Evolutionary conservation across 495 filamentous ascomycete genomes (phyloP).

Genomic region (Penicillium fimorum): DNA sequence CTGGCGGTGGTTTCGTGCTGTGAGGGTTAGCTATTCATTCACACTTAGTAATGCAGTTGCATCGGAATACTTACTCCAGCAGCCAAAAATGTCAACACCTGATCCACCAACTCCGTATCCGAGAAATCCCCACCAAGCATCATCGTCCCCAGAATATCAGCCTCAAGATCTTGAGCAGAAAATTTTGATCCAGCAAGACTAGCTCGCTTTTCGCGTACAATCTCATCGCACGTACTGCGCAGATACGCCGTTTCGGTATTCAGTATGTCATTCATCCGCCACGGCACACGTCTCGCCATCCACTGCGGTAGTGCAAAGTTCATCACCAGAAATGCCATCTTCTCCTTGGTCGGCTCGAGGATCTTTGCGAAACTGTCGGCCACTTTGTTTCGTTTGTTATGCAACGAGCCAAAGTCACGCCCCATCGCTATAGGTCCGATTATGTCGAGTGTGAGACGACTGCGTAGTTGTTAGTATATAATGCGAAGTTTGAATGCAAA

Average conservation of each 20-base stretch:
- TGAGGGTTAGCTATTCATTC: neutral
- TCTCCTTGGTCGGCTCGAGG: slow-evolving; percentile 48
- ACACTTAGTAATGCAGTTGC: neutral
- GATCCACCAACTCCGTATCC: slow-evolving; percentile 51
- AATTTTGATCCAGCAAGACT: slow-evolving; percentile 54
- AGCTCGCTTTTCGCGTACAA: slow-evolving; percentile 64
- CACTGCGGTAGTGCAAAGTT: slow-evolving; percentile 49
- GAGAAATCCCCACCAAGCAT: slow-evolving; percentile 55
- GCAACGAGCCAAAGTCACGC: slow-evolving; percentile 70
- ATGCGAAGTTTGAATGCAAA: neutral
- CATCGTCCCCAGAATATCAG: slow-evolving; percentile 67
- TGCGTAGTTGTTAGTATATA: slow-evolving; percentile 10
- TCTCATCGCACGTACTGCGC: slow-evolving; percentile 58
- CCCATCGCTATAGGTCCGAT: slow-evolving; percentile 82
- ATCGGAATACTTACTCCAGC: slow-evolving; percentile 37
- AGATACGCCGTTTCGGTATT: slow-evolving; percentile 55
- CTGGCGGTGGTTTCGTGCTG: slow-evolving; percentile 56
- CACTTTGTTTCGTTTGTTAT: slow-evolving; percentile 61
- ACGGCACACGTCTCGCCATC: slow-evolving; percentile 55
- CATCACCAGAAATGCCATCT: slow-evolving; percentile 46
- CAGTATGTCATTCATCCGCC: slow-evolving; percentile 66
- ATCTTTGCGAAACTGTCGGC: slow-evolving; percentile 63
- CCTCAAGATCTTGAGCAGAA: slow-evolving; percentile 53
- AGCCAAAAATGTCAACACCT: slow-evolving; percentile 55
- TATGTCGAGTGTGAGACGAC: slow-evolving; percentile 78